phyloP scores from a whole-genome alignment of 1,284 basidiomycete genomes.

The Puccinia polysora region DNA sequence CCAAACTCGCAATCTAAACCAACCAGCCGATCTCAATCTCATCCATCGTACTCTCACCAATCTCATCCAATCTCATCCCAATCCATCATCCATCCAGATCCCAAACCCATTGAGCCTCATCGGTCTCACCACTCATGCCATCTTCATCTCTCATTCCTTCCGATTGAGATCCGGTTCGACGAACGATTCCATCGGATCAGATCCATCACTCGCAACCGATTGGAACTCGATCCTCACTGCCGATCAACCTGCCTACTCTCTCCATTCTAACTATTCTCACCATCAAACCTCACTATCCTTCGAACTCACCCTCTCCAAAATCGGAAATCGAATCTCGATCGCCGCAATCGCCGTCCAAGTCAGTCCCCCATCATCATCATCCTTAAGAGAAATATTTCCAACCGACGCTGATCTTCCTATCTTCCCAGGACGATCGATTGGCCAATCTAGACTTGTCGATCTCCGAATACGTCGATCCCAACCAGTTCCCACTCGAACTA shows the following conservation, averaged over 20 bases:
- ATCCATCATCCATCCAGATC: neutral
- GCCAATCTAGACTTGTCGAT: conserved; percentile 27
- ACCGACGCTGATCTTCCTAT: neutral
- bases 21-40: conserved; percentile 3
- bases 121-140: conserved; percentile 14
- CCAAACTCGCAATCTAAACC: neutral
- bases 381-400: neutral
- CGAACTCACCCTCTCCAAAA: conserved; percentile 21
- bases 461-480: conserved; percentile 22
- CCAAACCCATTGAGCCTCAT: conserved; percentile 11
- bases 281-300: conserved; percentile 12
- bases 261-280: conserved; percentile 10
- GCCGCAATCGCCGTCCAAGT: conserved; percentile 17
- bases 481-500: conserved; percentile 17
- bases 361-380: neutral
- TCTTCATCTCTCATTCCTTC: conserved; percentile 14
- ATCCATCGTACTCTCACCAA: conserved; percentile 6
- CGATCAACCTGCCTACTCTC: neutral
- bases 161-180: neutral
- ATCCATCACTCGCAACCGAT: neutral
- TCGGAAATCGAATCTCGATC: conserved; percentile 15
- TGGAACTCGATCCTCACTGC: neutral
- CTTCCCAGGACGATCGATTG: conserved; percentile 15
- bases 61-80: neutral
- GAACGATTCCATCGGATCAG: neutral